phyloP scores from a whole-genome alignment of 129 eudicot species.

The Deinandra increscens region DNA sequence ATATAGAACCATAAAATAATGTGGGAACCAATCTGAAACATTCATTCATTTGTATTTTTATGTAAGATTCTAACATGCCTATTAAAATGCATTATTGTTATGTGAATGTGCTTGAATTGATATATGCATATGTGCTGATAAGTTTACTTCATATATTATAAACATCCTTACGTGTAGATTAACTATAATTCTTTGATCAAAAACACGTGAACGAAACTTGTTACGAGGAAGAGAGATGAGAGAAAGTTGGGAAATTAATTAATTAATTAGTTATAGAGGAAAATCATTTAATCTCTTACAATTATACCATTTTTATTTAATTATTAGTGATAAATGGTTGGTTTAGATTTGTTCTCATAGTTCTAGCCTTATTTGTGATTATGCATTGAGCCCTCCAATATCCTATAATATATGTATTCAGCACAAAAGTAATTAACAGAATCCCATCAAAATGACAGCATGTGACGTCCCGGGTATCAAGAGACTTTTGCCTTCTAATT shows the following conservation, averaged over 20 bases:
- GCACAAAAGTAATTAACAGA: conserved; percentile 11
- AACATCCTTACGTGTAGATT: background rate
- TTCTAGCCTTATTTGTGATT: background rate
- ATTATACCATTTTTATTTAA: too few species aligned
- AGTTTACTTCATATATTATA: too few species aligned
- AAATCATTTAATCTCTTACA: background rate
- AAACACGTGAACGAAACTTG: background rate
- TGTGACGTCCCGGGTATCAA: conserved; percentile 99
- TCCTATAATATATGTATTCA: background rate
- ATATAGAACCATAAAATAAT: background rate
- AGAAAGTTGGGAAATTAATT: background rate
- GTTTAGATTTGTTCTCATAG: background rate
- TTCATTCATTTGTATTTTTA: background rate
- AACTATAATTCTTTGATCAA: background rate
- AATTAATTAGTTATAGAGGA: background rate
- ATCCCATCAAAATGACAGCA: conserved; percentile 45
- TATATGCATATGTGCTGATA: too few species aligned
- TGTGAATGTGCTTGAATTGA: too few species aligned
- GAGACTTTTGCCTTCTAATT: conserved; percentile 69
- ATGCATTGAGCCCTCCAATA: background rate
- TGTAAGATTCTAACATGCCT: background rate
- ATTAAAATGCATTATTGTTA: too few species aligned
- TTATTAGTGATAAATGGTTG: background rate
- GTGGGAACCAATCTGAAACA: background rate
- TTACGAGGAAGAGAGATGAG: too few species aligned